Base-by-base conservation (phyloP, 805 yeast species). In the Barnettozyma salicaria region DNA sequence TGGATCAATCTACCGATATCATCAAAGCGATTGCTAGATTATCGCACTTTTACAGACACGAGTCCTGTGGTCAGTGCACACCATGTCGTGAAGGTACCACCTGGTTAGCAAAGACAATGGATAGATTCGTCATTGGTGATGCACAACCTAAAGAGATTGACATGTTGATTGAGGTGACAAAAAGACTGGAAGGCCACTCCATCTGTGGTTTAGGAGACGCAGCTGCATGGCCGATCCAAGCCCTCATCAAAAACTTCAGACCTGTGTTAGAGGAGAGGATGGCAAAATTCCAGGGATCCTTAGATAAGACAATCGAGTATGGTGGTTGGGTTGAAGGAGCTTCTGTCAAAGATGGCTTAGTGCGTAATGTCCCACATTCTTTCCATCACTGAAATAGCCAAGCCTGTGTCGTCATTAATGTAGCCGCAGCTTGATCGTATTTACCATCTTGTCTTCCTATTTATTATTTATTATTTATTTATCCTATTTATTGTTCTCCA, bases 31-130 rank as follows among this genome's bases (percentile, higher is more conserved):
- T 86, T 59, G 94, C 86, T 64, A 74, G 95, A 62, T 75, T 86
- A 55, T 63, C 90, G 30, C 78, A 83, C 30, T 86, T 86, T 62
- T 86, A 84, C 69, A 83, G 81, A 68, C 95, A 86, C 65, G 95
- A 86, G 70, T 81, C 92, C 7, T 86, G 95, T 67, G 95, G 95
- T 42, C 95, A 86, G 67, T 86, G 95, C 68, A 86, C 95, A 4
- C 95, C 95, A 41, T 86, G 95, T 66, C 78, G 96, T 60, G 95
- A 86, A 65, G 96, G 96, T 41, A 85, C 95, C 30, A 80, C 94
- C 16, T 86, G 90, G 82, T 67, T 86, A 51, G 68, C 72, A 42
- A 81, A 76, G 64, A 79, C 84, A 76, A 86, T 86, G 95, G 81
- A 80, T 58, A 74, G 95, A 57, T 74, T 86, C 60, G 74, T 67